These are phyloP conservation scores for Laetiporus sulphureus DNA, from an alignment of 1,284 basidiomycete species.

Conservation along the genomic window DNA sequence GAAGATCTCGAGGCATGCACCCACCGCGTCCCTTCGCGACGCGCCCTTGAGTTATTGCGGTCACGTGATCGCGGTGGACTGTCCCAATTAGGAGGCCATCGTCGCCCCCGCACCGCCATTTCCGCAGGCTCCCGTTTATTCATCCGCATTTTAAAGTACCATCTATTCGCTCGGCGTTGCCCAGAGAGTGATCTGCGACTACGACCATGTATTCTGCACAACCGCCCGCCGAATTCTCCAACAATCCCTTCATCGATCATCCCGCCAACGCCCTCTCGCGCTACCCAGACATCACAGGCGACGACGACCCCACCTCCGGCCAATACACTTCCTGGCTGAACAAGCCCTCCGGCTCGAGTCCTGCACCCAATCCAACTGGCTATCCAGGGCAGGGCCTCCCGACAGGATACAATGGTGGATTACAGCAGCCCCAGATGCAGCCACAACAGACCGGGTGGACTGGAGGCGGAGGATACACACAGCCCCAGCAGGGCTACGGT, in stretches of 20 bases:
- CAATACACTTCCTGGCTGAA: conserved; percentile 27
- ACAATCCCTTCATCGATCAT: conserved; percentile 34
- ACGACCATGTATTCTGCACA: conserved; percentile 22
- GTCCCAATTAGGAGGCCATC: too few species aligned
- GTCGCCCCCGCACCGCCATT: too few species aligned
- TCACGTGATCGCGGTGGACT: too few species aligned
- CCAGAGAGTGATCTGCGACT: too few species aligned
- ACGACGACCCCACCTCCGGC: conserved; percentile 12
- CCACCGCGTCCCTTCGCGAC: too few species aligned
- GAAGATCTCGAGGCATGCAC: too few species aligned
- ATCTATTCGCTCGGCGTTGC: too few species aligned
- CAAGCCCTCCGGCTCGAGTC: conserved; percentile 13
- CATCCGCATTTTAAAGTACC: too few species aligned
- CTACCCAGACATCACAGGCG: conserved; percentile 26
- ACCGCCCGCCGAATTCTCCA: conserved; percentile 29
- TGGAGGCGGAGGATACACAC: conserved; percentile 16
- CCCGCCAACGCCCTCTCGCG: conserved; percentile 26
- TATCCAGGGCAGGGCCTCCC: conserved; percentile 13
- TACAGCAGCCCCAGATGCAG: conserved; percentile 13
- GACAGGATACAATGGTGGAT: conserved; percentile 12
- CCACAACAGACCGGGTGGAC: conserved; percentile 17
- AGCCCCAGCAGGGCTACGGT: conserved; percentile 16
- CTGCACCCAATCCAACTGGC: conserved; percentile 9
- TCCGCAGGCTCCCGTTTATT: too few species aligned
- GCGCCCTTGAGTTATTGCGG: too few species aligned